Percentiles rank a stretch among this genome's conserved stretches.
phyloP scores from a whole-genome alignment of 495 filamentous ascomycete genomes.

The Usnea hakonensis region DNA sequence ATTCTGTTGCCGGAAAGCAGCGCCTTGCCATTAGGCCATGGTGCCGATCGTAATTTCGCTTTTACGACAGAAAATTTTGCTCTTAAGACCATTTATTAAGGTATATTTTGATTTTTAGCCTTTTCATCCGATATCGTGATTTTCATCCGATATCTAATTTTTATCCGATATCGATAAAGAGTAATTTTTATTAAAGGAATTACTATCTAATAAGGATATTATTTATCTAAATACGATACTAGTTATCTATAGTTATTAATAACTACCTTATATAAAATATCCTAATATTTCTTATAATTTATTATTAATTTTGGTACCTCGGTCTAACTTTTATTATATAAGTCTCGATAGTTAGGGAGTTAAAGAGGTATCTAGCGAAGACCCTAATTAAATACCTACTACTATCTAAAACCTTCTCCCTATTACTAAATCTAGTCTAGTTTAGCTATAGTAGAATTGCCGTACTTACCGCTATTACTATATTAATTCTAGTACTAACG shows the following conservation, averaged over 20 bases:
- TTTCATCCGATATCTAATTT: no score
- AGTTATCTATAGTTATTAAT: no score
- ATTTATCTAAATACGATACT: no score
- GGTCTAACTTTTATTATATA: no score
- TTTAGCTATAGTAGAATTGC: not conserved
- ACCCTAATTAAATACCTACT: not conserved
- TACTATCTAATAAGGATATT: no score
- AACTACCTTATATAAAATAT: no score
- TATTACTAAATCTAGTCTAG: not conserved
- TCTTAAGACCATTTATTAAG: not conserved
- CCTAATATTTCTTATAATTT: no score
- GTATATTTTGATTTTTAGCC: not conserved
- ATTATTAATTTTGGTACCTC: no score
- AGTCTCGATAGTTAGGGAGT: no score
- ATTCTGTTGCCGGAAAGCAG: constrained; percentile 26
- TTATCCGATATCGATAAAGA: no score
- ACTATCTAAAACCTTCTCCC: not conserved
- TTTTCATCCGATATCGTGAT: no score
- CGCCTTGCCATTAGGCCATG: constrained; percentile 30
- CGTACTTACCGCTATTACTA: not conserved
- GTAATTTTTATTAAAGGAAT: no score
- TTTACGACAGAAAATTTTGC: not conserved
- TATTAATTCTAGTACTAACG: not conserved
- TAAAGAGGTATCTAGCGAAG: not conserved
- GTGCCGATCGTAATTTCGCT: not conserved